Evolutionary conservation across 2,329 filamentous ascomycete genomes (phyloP).

Genomic region (Penicillium freii): DNA sequence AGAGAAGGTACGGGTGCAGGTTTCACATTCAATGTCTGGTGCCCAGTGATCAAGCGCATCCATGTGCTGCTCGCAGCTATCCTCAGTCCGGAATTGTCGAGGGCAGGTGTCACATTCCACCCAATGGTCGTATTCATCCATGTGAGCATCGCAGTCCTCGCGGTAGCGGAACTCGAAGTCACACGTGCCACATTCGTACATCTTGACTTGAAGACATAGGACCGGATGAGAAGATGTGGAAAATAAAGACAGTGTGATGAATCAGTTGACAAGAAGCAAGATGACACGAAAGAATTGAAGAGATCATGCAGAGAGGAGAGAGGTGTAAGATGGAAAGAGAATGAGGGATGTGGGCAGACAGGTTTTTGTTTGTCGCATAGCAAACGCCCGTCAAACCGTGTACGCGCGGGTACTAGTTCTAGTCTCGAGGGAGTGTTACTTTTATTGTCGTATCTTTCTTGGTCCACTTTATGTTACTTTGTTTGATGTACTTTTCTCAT

Average conservation of each 20-base stretch:
- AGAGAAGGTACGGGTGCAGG: constrained; percentile 17
- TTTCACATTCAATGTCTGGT: constrained; percentile 19
- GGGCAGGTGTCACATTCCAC: neutral
- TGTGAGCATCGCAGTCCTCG: neutral
- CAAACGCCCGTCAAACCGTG: neutral
- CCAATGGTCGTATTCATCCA: neutral
- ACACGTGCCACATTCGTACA: neutral
- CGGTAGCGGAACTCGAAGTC: neutral
- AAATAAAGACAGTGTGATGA: neutral
- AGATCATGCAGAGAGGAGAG: neutral
- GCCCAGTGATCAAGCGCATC: neutral
- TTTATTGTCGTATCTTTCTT: neutral
- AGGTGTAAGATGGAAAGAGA: neutral
- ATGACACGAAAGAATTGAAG: neutral
- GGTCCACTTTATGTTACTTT: neutral
- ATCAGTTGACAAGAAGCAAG: neutral
- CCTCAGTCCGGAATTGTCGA: neutral
- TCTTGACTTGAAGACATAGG: neutral
- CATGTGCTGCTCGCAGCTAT: neutral
- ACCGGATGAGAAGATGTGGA: neutral
- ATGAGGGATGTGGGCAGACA: neutral
- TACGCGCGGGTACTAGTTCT: neutral
- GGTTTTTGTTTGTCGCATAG: neutral
- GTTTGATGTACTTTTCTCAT: neutral
- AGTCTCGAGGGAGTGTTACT: too few relatives aligned